Percentiles rank a stretch among this genome's conserved stretches.
Evolutionary conservation across 2,329 filamentous ascomycete genomes (phyloP).

Genomic region (Xylaria sp.): DNA sequence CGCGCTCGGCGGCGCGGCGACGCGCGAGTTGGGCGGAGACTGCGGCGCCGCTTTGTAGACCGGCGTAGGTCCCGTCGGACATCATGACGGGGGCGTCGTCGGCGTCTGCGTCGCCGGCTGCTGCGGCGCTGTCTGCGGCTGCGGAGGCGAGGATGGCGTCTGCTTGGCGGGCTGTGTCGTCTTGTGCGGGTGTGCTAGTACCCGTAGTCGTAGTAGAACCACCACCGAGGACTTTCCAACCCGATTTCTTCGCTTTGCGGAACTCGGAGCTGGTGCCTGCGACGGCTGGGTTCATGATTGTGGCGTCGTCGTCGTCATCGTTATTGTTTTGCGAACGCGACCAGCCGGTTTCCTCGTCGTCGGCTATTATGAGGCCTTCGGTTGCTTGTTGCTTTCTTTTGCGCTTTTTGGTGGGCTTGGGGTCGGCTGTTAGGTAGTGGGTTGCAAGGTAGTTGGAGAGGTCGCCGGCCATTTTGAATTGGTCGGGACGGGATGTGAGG

Average conservation of each 20-base stretch:
- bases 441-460: conserved; percentile 84
- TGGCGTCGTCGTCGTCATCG: conserved; percentile 53
- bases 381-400: conserved; percentile 53
- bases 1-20: conserved; percentile 40
- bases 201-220: conserved; percentile 29
- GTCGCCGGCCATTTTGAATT: conserved; percentile 47
- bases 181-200: conserved; percentile 53
- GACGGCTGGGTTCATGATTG: conserved; percentile 38
- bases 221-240: conserved; percentile 68
- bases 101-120: conserved; percentile 43
- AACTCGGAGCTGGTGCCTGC: conserved; percentile 56
- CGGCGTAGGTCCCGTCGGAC: conserved; percentile 82
- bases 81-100: conserved; percentile 52
- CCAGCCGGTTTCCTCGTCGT: conserved; percentile 58
- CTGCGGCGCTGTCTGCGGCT: conserved; percentile 52
- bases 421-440: conserved; percentile 69
- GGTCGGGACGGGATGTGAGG: not conserved
- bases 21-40: conserved; percentile 67
- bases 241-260: conserved; percentile 69
- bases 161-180: conserved; percentile 31
- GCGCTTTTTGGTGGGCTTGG: conserved; percentile 56
- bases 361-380: conserved; percentile 57
- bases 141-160: conserved; percentile 74
- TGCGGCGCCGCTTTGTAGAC: conserved; percentile 76
- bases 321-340: conserved; percentile 38